Evolutionary conservation across 768 basidiomycete genomes (phyloP).

Genomic region (Tylopilus plumbeoviolaceoides): DNA sequence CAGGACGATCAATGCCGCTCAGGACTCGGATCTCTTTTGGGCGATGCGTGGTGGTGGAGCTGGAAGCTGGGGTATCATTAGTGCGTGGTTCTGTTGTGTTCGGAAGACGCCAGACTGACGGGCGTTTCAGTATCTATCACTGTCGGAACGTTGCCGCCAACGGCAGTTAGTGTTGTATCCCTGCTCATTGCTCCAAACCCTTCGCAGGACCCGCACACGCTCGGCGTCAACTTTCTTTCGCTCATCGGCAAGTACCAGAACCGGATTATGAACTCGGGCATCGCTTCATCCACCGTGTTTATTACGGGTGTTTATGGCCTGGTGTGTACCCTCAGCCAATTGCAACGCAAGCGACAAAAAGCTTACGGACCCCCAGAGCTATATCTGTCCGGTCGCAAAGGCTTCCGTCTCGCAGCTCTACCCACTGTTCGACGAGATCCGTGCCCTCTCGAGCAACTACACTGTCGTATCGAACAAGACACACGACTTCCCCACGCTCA

Average conservation of each 20-base stretch:
- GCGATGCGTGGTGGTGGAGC: slow-evolving; percentile 51
- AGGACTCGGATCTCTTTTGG: slow-evolving; percentile 48
- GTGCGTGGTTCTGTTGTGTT: slow-evolving; percentile 4
- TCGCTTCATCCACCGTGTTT: slow-evolving; percentile 1
- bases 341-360: too few relatives aligned
- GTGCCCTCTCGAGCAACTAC: slow-evolving; percentile 7
- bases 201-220: slow-evolving; percentile 7
- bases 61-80: slow-evolving; percentile 45
- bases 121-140: slow-evolving; percentile 13
- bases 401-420: slow-evolving; percentile 8
- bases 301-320: slow-evolving; percentile 1
- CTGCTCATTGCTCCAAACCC: slow-evolving; percentile 10
- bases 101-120: too few relatives aligned
- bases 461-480: slow-evolving; percentile 12
- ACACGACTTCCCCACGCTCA: slow-evolving; percentile 11
- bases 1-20: slow-evolving; percentile 36
- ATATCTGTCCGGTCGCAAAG: slow-evolving; percentile 8
- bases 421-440: slow-evolving; percentile 15
- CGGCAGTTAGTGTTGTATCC: slow-evolving; percentile 3
- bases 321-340: background rate
- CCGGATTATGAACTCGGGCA: slow-evolving; percentile 6
- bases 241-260: slow-evolving; percentile 20
- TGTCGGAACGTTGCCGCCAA: slow-evolving; percentile 10
- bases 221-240: slow-evolving; percentile 13
- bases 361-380: background rate